A percentile compares a stretch with the other conserved stretches of the same genome.
phyloP scores from a whole-genome alignment of 2,329 filamentous ascomycete species.

The Zasmidium citrigriseum region DNA sequence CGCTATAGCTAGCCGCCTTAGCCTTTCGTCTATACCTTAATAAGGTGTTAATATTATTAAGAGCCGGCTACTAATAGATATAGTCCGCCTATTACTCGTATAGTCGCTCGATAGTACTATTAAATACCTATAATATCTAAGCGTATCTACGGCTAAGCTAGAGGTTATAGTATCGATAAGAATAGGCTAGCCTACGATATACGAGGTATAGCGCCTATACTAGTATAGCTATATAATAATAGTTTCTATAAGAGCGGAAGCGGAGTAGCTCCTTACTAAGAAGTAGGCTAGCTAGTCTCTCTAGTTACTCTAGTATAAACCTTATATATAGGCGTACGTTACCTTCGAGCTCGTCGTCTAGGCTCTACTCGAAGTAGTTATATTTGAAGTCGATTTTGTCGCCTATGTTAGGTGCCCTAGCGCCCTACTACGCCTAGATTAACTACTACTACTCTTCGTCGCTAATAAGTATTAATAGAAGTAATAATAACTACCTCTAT shows the following conservation, averaged over 20 bases:
- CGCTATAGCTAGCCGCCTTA: not conserved
- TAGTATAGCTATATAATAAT: not conserved
- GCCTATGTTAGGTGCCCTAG: too few species aligned
- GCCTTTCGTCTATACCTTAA: not conserved
- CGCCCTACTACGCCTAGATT: too few species aligned
- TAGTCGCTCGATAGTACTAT: not conserved
- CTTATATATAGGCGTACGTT: not conserved
- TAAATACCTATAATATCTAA: slow-evolving; percentile 1
- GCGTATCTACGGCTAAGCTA: not conserved
- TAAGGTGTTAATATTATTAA: not conserved
- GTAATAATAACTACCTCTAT: too few species aligned
- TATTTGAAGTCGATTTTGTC: too few species aligned
- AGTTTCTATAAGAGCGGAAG: not conserved
- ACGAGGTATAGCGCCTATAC: not conserved
- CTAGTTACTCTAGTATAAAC: not conserved
- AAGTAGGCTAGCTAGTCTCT: not conserved
- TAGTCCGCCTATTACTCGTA: not conserved
- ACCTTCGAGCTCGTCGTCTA: not conserved
- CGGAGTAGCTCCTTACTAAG: not conserved
- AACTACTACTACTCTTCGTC: too few species aligned
- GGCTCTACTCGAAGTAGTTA: not conserved
- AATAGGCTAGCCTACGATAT: not conserved
- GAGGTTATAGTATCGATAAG: not conserved
- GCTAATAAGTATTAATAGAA: too few species aligned
- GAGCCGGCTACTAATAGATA: not conserved